Base-by-base conservation (phyloP, 176 grass and related monocot genomes). In the Alloteropsis semialata region DNA sequence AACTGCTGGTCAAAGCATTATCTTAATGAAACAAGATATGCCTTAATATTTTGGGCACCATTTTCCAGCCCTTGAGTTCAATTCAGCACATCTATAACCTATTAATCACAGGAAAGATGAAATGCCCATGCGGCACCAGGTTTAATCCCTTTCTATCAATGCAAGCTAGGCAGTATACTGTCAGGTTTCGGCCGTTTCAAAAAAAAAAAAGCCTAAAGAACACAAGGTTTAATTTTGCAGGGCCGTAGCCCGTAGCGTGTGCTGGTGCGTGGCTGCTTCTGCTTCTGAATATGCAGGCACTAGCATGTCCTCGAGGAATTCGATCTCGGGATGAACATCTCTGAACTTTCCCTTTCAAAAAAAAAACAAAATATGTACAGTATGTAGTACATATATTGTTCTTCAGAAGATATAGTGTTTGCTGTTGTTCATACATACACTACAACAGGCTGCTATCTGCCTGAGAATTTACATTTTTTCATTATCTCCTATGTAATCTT, bases 181-280 rank as follows among this genome's bases (percentile, higher is more conserved):
- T n/a, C n/a, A n/a, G n/a, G n/a, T n/a, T n/a, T n/a, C n/a, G n/a
- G n/a, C n/a, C n/a, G n/a, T n/a, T n/a, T n/a, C n/a, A n/a, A n/a
- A n/a, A n/a, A n/a, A n/a, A n/a, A n/a, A n/a, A n/a, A n/a, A n/a
- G n/a, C n/a, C n/a, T n/a, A n/a, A n/a, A n/a, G n/a, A n/a, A n/a
- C n/a, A n/a, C n/a, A n/a, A n/a, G 53, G 22, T 61, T 56, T 44
- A 77, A 21, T 77, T 44, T 24, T 62, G 75, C 38, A 61, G 74
- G 53, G n/a, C 24, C 25, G 55, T 77, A 29, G 6, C n/a, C n/a
- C n/a, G n/a, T n/a, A n/a, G n/a, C n/a, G n/a, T n/a, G n/a, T n/a
- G n/a, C n/a, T n/a, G n/a, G n/a, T n/a, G n/a, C n/a, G n/a, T 44
- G 28, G 69, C n/a, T 50, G 69, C 24, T 21, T 30, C 44, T 49